phyloP scores from a whole-genome alignment of 1,139 yeast species.

The Wickerhamomyces sp. region DNA sequence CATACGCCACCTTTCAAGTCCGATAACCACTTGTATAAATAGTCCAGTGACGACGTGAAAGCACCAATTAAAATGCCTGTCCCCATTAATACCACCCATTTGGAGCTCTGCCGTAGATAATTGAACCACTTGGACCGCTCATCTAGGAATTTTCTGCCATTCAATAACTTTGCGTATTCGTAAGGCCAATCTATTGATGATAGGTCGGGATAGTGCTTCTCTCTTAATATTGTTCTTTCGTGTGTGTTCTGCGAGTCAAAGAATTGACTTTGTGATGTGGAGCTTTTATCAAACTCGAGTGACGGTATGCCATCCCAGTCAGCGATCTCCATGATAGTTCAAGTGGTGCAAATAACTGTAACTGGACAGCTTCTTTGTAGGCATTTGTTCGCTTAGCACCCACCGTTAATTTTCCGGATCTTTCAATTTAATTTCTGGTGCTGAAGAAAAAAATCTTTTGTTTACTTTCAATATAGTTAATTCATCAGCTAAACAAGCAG shows the following conservation, averaged over 20 bases:
- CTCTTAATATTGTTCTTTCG: neutral
- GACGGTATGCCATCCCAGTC: constrained; percentile 17
- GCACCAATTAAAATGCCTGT: constrained; percentile 57
- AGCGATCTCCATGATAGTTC: neutral
- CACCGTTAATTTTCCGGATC: no score
- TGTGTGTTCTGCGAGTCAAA: neutral
- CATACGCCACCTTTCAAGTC: constrained; percentile 55
- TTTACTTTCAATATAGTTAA: no score
- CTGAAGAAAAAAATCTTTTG: no score
- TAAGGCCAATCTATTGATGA: constrained; percentile 38
- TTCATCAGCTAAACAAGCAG: no score
- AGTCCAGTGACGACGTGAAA: constrained; percentile 54
- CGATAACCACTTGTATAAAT: constrained; percentile 56
- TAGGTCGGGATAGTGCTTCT: constrained; percentile 27
- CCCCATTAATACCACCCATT: constrained; percentile 56
- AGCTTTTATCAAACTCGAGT: constrained; percentile 20
- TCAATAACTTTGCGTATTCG: constrained; percentile 29
- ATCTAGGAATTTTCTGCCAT: constrained; percentile 5
- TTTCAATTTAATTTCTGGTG: no score
- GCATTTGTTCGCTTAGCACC: no score
- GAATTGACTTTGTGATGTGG: neutral
- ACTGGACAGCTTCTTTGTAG: no score
- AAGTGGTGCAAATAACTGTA: no score
- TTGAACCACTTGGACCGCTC: constrained; percentile 17
- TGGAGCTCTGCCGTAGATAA: constrained; percentile 19